Conservation (phyloP, 164 flowering plant genomes). For the Saururus chinensis region DNA sequence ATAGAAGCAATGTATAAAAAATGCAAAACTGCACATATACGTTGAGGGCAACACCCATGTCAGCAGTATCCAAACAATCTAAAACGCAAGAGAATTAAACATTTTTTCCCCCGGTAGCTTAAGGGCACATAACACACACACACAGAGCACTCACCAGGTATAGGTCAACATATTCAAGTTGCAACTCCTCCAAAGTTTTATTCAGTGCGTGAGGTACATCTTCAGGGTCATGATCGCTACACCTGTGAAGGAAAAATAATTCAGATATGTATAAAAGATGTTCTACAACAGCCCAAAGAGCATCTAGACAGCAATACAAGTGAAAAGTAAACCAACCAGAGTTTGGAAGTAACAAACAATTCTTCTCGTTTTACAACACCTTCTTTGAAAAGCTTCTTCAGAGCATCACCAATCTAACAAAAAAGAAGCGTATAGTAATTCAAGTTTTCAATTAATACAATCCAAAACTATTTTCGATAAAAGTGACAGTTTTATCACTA, state of each 20-base stretch:
- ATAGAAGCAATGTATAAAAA: background rate
- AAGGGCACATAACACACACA: too few relatives aligned
- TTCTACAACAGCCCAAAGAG: background rate
- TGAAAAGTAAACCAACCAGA: constrained; percentile 39
- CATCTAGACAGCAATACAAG: background rate
- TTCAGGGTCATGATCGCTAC: constrained; percentile 58
- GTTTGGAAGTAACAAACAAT: constrained; percentile 78
- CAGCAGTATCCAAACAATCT: too few relatives aligned
- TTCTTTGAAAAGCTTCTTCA: constrained; percentile 72
- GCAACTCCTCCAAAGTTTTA: constrained; percentile 48
- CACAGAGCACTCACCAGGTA: constrained; percentile 38
- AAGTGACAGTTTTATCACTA: too few relatives aligned
- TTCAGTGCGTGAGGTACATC: constrained; percentile 51
- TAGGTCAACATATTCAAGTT: constrained; percentile 56
- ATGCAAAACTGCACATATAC: too few relatives aligned
- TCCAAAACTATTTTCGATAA: too few relatives aligned
- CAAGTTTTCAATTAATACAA: too few relatives aligned
- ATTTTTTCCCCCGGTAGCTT: constrained; percentile 7
- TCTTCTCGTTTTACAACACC: constrained; percentile 82
- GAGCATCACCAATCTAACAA: constrained; percentile 50
- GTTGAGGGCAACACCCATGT: too few relatives aligned
- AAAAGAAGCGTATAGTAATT: background rate
- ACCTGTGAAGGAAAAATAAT: constrained; percentile 30
- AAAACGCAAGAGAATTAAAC: too few relatives aligned
- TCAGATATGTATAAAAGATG: background rate